Conservation (phyloP, 2,329 filamentous ascomycete species). For the Leptographium wingfieldii region DNA sequence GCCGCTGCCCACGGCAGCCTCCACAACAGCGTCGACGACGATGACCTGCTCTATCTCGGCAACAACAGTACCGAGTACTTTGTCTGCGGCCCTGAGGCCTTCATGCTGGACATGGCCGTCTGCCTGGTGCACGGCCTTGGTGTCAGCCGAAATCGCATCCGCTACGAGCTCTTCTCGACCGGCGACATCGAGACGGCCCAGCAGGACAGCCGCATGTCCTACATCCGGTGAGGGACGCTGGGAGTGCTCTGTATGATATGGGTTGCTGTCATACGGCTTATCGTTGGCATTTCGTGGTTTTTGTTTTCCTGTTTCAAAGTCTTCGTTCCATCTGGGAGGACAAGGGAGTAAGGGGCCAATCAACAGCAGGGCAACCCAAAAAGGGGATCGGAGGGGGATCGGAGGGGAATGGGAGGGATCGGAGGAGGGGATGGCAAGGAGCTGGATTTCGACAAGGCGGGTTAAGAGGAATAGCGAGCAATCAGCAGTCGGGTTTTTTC, state of each 20-base stretch:
- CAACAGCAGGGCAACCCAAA: no score
- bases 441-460: no score
- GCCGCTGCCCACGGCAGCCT: not conserved
- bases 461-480: not conserved
- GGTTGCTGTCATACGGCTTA: no score
- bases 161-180: constrained; percentile 34
- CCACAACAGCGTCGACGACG: constrained; percentile 10
- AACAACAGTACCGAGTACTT: constrained; percentile 38
- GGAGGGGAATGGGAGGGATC: not conserved
- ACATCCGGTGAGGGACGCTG: not conserved
- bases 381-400: not conserved
- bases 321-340: no score
- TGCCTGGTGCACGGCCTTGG: constrained; percentile 27
- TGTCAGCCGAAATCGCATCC: constrained; percentile 25
- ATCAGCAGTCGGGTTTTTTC: not conserved
- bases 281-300: no score
- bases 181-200: constrained; percentile 17
- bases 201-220: constrained; percentile 8
- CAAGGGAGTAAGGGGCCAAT: no score
- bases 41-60: constrained; percentile 31
- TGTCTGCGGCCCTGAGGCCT: constrained; percentile 41
- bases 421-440: not conserved
- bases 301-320: no score
- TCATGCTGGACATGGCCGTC: constrained; percentile 38
- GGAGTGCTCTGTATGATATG: not conserved